phyloP scores from a whole-genome alignment of 257 asterid species.

The Nicotiana benthamiana region DNA sequence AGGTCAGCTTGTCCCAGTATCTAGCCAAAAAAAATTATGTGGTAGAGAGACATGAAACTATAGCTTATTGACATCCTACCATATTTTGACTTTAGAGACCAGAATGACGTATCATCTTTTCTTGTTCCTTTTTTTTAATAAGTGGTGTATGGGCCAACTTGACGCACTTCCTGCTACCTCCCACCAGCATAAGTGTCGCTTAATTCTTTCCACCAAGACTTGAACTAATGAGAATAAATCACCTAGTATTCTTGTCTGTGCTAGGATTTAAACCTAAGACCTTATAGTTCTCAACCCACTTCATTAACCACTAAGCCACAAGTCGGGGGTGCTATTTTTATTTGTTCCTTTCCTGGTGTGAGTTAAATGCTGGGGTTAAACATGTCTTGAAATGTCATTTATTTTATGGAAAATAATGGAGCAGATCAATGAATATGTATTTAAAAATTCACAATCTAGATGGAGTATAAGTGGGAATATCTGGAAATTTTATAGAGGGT shows the following conservation, averaged over 20 bases:
- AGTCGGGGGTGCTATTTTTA: no score
- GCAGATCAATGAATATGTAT: background rate
- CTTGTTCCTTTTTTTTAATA: no score
- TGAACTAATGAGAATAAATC: background rate
- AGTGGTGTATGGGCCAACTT: background rate
- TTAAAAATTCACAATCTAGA: background rate
- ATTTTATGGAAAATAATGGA: background rate
- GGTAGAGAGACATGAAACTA: background rate
- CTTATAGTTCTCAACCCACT: background rate
- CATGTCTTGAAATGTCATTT: background rate
- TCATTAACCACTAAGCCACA: no score
- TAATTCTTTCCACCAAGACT: background rate
- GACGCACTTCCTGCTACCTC: background rate
- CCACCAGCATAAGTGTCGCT: background rate
- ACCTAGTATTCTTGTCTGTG: background rate
- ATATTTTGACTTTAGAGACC: slow-evolving; percentile 1
- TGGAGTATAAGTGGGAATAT: slow-evolving; percentile 13
- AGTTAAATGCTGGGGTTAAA: background rate
- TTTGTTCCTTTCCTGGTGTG: no score
- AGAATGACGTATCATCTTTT: no score
- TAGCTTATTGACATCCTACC: slow-evolving; percentile 7
- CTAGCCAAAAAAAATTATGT: background rate
- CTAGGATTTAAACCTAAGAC: background rate
- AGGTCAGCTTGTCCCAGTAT: background rate
- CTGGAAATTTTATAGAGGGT: slow-evolving; percentile 2